Conservation (phyloP, 176 grass and related monocot species). For the Puya raimondii region DNA sequence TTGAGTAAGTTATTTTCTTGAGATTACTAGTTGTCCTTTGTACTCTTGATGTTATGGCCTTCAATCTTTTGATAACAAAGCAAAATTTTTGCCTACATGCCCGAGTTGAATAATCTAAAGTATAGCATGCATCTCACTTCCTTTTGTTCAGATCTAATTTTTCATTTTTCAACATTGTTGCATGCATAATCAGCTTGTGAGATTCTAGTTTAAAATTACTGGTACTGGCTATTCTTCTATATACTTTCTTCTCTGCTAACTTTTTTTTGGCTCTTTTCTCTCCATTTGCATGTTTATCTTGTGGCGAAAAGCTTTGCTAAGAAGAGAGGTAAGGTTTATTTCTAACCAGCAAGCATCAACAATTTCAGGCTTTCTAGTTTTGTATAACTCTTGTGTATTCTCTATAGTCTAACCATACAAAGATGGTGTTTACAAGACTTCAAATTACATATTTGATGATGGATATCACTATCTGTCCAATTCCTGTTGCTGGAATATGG, state of each 20-base stretch:
- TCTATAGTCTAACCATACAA: too few species aligned
- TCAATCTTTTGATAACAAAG: not conserved
- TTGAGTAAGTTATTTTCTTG: slow-evolving; percentile 43
- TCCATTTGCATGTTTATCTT: slow-evolving; percentile 19
- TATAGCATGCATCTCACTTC: not conserved
- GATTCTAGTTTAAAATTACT: not conserved
- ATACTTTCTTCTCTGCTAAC: not conserved
- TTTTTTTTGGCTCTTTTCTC: slow-evolving; percentile 15
- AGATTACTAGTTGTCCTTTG: not conserved
- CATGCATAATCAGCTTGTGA: not conserved
- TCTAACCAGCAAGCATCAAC: not conserved
- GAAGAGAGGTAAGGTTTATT: slow-evolving; percentile 69
- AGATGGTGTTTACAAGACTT: too few species aligned
- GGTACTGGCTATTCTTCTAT: slow-evolving; percentile 3
- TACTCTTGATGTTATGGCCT: not conserved
- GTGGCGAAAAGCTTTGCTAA: slow-evolving; percentile 66
- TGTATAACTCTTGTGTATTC: not conserved
- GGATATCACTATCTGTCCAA: not conserved
- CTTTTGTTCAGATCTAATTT: too few species aligned
- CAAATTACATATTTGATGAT: not conserved
- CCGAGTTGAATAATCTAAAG: too few species aligned
- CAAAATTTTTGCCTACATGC: too few species aligned
- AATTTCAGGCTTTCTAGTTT: not conserved
- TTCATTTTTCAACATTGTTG: too few species aligned
- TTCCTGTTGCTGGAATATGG: not conserved